Conservation (phyloP, 192 early-diverging fungal genomes). For the Umbelopsis sp. region DNA sequence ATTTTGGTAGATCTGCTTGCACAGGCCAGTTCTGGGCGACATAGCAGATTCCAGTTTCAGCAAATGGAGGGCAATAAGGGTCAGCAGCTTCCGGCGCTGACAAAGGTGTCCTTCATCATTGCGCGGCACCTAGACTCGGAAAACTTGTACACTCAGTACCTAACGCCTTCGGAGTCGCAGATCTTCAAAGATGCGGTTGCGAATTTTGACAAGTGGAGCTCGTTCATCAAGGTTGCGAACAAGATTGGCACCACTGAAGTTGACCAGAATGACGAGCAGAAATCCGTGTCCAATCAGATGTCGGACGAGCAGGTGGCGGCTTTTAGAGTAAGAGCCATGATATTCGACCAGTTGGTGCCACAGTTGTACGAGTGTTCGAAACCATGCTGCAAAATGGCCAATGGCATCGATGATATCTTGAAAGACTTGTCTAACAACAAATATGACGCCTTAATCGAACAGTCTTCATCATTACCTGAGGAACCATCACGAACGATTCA, state of each 20-base stretch:
- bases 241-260: constrained; percentile 3
- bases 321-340: constrained; percentile 70
- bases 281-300: not conserved
- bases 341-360: constrained; percentile 77
- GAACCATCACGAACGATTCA: constrained; percentile 24
- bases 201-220: constrained; percentile 31
- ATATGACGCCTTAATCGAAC: constrained; percentile 1
- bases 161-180: constrained; percentile 27
- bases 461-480: not conserved
- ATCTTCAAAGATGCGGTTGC: constrained; percentile 23
- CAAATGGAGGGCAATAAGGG: constrained; percentile 33
- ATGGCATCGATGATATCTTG: constrained; percentile 35
- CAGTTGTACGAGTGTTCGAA: constrained; percentile 49
- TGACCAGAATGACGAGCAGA: not conserved
- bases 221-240: constrained; percentile 21
- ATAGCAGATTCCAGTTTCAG: constrained; percentile 10
- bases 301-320: constrained; percentile 49
- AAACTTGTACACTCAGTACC: constrained; percentile 23
- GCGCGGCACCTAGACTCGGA: constrained; percentile 20
- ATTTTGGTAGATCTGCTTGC: not conserved
- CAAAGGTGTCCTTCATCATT: constrained; percentile 20
- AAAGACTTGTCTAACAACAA: constrained; percentile 9
- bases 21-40: not conserved
- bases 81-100: constrained; percentile 27
- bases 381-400: constrained; percentile 46